phyloP scores from a whole-genome alignment of 2,329 filamentous ascomycete genomes.

The Fusarium brevicatenulatum region DNA sequence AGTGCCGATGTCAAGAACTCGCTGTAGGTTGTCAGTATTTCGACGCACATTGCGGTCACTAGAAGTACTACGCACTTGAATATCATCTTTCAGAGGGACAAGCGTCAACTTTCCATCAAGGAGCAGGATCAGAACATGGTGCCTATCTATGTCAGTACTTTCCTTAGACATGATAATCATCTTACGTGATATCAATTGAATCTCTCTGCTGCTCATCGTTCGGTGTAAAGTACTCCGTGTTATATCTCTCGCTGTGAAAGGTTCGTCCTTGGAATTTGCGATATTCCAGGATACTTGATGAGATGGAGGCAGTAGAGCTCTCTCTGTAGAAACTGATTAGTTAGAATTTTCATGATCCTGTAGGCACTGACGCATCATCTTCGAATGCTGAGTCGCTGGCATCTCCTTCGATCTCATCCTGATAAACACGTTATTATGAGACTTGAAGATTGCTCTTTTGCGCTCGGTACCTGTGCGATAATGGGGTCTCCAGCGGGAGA shows the following conservation, averaged over 20 bases:
- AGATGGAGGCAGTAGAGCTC: slow-evolving; percentile 5
- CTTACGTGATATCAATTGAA: slow-evolving; percentile 20
- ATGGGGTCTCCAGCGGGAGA: background rate
- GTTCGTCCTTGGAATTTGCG: slow-evolving; percentile 8
- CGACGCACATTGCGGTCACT: no score
- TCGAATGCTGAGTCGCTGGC: background rate
- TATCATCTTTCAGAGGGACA: background rate
- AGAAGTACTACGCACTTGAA: no score
- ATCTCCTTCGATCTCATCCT: background rate
- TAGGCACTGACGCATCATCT: background rate
- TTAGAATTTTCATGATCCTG: rapidly evolving
- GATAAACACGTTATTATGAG: background rate
- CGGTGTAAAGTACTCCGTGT: background rate
- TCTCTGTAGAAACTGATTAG: background rate
- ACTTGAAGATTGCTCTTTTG: rapidly evolving
- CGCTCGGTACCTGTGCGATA: background rate
- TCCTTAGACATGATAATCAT: rapidly evolving
- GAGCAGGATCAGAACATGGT: background rate
- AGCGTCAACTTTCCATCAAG: background rate
- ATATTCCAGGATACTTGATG: slow-evolving; percentile 11
- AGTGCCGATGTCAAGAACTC: background rate
- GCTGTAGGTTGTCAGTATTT: background rate
- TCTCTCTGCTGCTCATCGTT: slow-evolving; percentile 19
- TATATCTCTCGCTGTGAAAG: background rate
- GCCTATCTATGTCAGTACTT: background rate